phyloP scores from a whole-genome alignment of 768 basidiomycete species.

The Russula sp. region DNA sequence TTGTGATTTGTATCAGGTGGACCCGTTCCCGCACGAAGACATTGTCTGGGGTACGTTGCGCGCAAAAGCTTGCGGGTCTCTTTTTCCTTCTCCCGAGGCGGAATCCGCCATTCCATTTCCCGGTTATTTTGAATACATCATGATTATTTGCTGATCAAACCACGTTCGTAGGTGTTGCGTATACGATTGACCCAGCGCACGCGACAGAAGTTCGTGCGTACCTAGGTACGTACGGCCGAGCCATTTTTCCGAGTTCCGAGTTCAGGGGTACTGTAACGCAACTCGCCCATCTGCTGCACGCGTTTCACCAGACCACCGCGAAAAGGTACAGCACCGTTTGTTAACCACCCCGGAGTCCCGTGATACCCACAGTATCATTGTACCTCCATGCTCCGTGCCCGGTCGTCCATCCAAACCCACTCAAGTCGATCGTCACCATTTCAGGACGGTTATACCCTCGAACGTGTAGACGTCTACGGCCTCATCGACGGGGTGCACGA shows the following conservation, averaged over 20 bases:
- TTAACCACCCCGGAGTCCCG: too few species aligned
- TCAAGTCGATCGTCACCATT: neutral
- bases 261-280: too few species aligned
- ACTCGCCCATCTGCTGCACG: neutral
- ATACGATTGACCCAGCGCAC: constrained; percentile 77
- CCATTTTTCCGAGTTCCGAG: neutral
- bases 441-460: constrained; percentile 89
- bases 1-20: constrained; percentile 40
- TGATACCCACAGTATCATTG: neutral
- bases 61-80: neutral
- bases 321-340: constrained; percentile 54
- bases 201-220: constrained; percentile 78
- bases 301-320: constrained; percentile 58
- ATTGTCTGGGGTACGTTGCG: constrained; percentile 73
- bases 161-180: constrained; percentile 65
- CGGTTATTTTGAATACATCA: neutral
- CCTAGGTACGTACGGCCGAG: constrained; percentile 51
- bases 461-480: constrained; percentile 70
- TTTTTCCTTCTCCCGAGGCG: neutral
- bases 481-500: constrained; percentile 49
- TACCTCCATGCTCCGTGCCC: neutral
- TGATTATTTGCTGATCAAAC: neutral
- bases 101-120: neutral
- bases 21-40: constrained; percentile 68
- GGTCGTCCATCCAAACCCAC: neutral